Evolutionary conservation across 306 rosid genomes (phyloP), one percentile per base, ranked within the genome.

Genomic region (Castanopsis chinensis): DNA sequence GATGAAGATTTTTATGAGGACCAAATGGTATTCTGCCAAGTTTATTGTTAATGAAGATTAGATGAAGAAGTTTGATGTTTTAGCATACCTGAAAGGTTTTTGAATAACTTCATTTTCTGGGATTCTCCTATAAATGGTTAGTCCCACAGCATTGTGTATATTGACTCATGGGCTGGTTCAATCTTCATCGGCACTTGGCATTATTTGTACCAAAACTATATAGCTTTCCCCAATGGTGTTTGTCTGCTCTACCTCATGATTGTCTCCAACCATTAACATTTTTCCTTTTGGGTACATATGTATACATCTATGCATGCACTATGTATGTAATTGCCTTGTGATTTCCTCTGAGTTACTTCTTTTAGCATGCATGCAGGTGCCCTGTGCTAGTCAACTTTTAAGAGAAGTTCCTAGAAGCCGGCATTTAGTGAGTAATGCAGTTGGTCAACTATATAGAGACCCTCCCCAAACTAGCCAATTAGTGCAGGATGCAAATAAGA

Each of bases 291-390:
- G n/a, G 33, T 12, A 64, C 49, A 33, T 45, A 28, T 8, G 17
- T 32, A 27, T 5, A 32, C 28, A n/a, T 17, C 53, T 33, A 43
- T 51, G 74, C 58, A 78, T 73, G 64, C 78, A 55, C 71, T 60
- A 5, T 53, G 25, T 17, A 61, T 27, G 58, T 27, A 45, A 54
- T 63, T 80, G 71, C 79, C 58, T 17, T 71, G 49, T 55, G 45
- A 82, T 77, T 80, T 82, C 74, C 75, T 80, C 84, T 83, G 86
- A 91, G 83, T 84, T 82, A 85, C 85, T 82, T 77, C 82, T 83
- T 89, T 85, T 91, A 93, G 95, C 88, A 60, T 43, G 82, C 82
- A 58, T 88, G 89, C 89, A 87, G 94, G 88, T 86, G 78, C 85
- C 89, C 35, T 69, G 57, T 61, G 88, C 82, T 78, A 74, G 83